Conservation (phyloP, 805 yeast genomes). For the Kodamaea hsintzibuensis region DNA sequence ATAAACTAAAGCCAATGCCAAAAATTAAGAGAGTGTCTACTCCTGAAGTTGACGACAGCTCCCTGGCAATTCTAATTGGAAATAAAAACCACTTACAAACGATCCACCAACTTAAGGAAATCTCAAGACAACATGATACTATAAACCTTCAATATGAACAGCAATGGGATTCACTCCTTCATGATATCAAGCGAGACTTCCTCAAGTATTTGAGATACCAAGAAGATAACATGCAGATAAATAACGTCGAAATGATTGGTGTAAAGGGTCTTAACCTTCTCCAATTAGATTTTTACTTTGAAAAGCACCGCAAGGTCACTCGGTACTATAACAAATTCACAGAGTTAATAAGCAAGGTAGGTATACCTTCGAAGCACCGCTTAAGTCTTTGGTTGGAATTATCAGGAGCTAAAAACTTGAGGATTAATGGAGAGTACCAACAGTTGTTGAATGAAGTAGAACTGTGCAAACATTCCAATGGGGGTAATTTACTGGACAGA, state of each 20-base stretch:
- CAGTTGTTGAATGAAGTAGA: constrained; percentile 23
- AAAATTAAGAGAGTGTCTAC: not conserved
- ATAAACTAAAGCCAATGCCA: constrained; percentile 4
- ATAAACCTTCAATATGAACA: constrained; percentile 36
- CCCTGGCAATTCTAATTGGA: constrained; percentile 15
- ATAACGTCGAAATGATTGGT: constrained; percentile 30
- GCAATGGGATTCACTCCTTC: constrained; percentile 49
- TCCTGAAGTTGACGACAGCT: constrained; percentile 3
- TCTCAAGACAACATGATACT: constrained; percentile 47
- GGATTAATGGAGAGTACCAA: constrained; percentile 50
- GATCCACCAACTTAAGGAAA: constrained; percentile 32
- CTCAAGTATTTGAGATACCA: constrained; percentile 15
- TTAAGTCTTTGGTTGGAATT: constrained; percentile 54
- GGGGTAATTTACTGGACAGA: not conserved
- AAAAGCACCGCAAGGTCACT: constrained; percentile 1
- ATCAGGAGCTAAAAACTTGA: constrained; percentile 47
- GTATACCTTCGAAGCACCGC: constrained; percentile 51
- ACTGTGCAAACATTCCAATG: not conserved
- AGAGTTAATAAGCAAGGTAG: constrained; percentile 38
- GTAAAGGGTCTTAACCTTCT: constrained; percentile 39
- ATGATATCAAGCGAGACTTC: constrained; percentile 27
- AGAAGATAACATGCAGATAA: constrained; percentile 4
- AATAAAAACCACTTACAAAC: constrained; percentile 14
- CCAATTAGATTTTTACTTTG: constrained; percentile 14
- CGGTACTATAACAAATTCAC: constrained; percentile 13